Base-by-base conservation (phyloP, 116 monocot genomes). In the Posidonia oceanica region DNA sequence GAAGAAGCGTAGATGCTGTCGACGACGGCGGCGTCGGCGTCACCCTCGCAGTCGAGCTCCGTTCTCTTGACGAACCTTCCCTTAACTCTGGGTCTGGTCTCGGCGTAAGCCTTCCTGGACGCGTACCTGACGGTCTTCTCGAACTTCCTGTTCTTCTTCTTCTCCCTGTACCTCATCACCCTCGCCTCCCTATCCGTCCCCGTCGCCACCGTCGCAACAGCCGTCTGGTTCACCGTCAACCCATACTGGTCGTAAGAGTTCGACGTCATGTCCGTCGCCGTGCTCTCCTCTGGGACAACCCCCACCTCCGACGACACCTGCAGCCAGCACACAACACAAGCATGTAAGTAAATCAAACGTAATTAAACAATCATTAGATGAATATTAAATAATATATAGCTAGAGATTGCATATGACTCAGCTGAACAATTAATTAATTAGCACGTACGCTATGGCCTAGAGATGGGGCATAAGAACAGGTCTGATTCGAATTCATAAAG, bases 41-140 rank as follows among this genome's bases (percentile, higher is more conserved):
- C 5, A 22, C 21, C 29, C 41, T 85, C 83, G 16, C 60, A 39
- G 13, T 84, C 92, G 21, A 60, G 61, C 40, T 83, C 85, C 67
- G 76, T 51, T 39, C 89, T 66, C 79, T 93, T 93, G 12, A 83
- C 93, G 77, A 93, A 93, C 78, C 93, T 71, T 39, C 93, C 93
- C 71, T 93, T 93, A 76, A 93, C 83, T 71, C 93, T 72, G n/a
- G 93, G 93, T 75, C 93, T 75, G 63, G 86, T 93, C 82, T 93
- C 93, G 39, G 93, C 93, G 54, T 93, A 93, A 3, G 93, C 89
- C 69, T 93, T 93, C 41, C 93, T 62, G 1, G 93, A 93, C 4
- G 93, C 93, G 66, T 93, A 93, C 5, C 93, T 73, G 14, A 93
- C 89, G 40, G 89, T 93, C 80, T 93, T 93, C 80, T 89, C 86